Conservation (phyloP, 768 basidiomycete genomes). For the Xerocomellus chrysenteron region DNA sequence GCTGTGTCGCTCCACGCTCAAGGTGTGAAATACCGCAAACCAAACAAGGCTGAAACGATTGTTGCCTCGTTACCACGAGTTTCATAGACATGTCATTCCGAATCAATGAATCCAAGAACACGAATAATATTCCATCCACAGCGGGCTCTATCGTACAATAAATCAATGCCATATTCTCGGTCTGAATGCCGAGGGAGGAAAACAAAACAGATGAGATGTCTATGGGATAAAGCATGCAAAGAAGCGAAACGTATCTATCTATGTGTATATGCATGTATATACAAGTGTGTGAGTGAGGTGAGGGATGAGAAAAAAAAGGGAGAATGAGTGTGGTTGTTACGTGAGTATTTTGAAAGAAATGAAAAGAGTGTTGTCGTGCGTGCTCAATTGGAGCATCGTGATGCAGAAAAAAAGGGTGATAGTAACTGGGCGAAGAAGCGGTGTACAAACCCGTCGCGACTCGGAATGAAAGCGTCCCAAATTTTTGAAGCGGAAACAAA, state of each 20-base stretch:
- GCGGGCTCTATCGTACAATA: constrained; percentile 35
- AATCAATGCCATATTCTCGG: constrained; percentile 36
- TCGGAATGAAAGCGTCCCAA: constrained; percentile 22
- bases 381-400: constrained; percentile 20
- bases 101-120: constrained; percentile 21
- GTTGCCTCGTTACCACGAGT: constrained; percentile 15
- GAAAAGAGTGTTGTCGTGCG: constrained; percentile 25
- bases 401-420: constrained; percentile 3
- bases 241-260: constrained; percentile 29
- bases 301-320: constrained; percentile 7
- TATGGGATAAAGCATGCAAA: constrained; percentile 30
- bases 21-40: not conserved
- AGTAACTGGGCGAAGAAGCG: constrained; percentile 5
- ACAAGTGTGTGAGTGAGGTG: constrained; percentile 32
- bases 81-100: constrained; percentile 6
- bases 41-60: not conserved
- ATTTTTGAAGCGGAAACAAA: constrained; percentile 7
- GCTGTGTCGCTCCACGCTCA: not conserved
- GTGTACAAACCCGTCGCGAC: constrained; percentile 18
- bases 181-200: constrained; percentile 5
- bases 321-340: constrained; percentile 28
- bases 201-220: constrained; percentile 19
- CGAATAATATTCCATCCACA: constrained; percentile 33
- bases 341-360: constrained; percentile 4
- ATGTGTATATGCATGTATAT: constrained; percentile 40